Conservation (phyloP, 805 yeast species). For the Candida xiaguanensis region DNA sequence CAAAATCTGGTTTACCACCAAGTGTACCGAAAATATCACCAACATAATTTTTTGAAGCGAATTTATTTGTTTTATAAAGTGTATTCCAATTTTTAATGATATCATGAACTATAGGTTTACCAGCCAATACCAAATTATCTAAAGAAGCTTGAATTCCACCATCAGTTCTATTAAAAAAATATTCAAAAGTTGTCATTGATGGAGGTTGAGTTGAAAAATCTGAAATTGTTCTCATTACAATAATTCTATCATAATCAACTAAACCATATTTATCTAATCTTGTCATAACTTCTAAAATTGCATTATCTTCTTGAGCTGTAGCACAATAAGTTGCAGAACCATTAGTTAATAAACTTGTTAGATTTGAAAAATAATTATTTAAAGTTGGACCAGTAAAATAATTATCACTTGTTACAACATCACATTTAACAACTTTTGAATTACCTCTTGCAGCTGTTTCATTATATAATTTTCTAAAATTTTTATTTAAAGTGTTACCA, state of each 20-base stretch:
- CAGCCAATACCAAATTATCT: conserved; percentile 51
- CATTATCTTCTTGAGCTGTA: conserved; percentile 68
- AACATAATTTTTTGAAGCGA: conserved; percentile 48
- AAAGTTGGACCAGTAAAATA: conserved; percentile 55
- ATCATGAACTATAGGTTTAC: conserved; percentile 52
- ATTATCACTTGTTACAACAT: conserved; percentile 56
- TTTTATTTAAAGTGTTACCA: conserved; percentile 43
- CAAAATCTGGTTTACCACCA: conserved; percentile 42
- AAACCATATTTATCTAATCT: conserved; percentile 53
- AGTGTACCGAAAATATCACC: conserved; percentile 60
- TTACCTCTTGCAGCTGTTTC: conserved; percentile 46
- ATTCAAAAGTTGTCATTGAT: conserved; percentile 41
- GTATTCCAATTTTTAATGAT: conserved; percentile 47
- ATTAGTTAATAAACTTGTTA: conserved; percentile 49
- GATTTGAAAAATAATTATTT: conserved; percentile 47
- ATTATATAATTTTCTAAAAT: conserved; percentile 46
- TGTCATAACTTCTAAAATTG: conserved; percentile 55
- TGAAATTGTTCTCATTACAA: conserved; percentile 58
- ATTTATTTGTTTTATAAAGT: conserved; percentile 24
- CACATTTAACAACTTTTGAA: conserved; percentile 52
- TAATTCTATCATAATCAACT: conserved; percentile 55
- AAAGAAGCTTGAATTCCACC: conserved; percentile 52
- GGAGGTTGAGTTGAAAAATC: conserved; percentile 57
- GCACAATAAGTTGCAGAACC: conserved; percentile 57
- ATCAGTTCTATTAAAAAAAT: conserved; percentile 46